Conservation (phyloP, 2,329 filamentous ascomycete genomes). For the Fusarium protoensiforme region DNA sequence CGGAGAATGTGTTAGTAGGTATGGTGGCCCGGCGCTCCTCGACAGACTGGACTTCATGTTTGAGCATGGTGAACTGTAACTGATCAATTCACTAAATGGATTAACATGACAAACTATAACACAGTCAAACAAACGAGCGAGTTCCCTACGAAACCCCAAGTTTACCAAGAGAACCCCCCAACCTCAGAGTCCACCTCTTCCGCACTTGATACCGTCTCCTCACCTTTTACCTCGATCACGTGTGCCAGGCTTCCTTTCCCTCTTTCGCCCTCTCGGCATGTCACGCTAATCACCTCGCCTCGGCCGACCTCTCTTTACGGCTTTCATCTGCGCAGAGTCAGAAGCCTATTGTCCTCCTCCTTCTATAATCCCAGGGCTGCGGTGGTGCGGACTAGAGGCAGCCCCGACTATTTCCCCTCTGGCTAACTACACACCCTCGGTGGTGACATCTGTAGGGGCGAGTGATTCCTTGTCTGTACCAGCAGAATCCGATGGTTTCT, state of each 20-base stretch:
- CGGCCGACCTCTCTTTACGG: not conserved
- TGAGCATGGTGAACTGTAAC: not conserved
- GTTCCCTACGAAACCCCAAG: not conserved
- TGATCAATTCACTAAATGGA: not conserved
- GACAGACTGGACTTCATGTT: not conserved
- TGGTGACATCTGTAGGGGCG: not conserved
- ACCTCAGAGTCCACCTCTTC: not conserved
- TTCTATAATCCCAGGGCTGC: not conserved
- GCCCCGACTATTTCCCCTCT: not conserved
- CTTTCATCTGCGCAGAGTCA: not conserved
- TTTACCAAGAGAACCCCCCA: not conserved
- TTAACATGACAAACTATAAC: not conserved
- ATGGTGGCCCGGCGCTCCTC: not conserved
- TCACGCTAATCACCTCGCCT: not conserved
- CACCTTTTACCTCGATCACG: not conserved
- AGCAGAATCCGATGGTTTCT: not conserved
- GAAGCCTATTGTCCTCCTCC: not conserved
- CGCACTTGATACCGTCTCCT: not conserved
- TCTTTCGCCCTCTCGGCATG: not conserved
- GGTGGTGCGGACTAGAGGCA: not conserved
- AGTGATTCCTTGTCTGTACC: not conserved
- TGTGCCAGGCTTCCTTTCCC: not conserved
- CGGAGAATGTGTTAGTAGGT: not conserved
- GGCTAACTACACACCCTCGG: not conserved
- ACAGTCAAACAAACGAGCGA: not conserved